phyloP scores from a whole-genome alignment of 2,329 filamentous ascomycete genomes.

The Xylaria sp. region DNA sequence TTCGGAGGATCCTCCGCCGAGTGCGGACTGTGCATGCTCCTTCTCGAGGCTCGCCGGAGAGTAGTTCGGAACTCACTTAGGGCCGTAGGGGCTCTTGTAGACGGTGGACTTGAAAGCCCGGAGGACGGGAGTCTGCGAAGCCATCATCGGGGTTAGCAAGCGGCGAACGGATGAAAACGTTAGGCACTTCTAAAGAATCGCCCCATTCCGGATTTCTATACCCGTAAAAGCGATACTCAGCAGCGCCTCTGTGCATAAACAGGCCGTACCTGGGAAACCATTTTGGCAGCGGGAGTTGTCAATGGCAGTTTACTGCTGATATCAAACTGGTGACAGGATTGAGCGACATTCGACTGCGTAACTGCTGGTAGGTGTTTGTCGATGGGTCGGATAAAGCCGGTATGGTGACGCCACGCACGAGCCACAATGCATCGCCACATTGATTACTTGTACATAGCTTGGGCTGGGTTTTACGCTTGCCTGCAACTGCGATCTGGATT shows the following conservation, averaged over 20 bases:
- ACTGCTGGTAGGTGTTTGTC: constrained; percentile 1
- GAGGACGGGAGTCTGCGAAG: constrained; percentile 42
- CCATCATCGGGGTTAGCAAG: constrained; percentile 6
- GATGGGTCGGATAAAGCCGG: constrained; percentile 24
- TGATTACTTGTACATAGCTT: neutral
- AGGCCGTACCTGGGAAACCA: constrained; percentile 26
- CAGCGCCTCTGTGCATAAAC: neutral
- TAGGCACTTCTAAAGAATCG: neutral
- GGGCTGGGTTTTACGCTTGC: neutral
- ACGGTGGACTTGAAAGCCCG: constrained; percentile 27
- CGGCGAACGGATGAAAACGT: neutral
- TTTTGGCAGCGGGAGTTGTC: constrained; percentile 21
- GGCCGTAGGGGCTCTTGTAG: constrained; percentile 61
- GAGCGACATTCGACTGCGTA: constrained; percentile 28
- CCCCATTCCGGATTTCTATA: neutral
- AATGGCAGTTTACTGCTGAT: constrained; percentile 21
- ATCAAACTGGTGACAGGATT: constrained; percentile 7
- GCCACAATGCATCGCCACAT: constrained; percentile 7
- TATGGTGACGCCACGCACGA: neutral
- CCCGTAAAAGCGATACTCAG: too few relatives aligned
- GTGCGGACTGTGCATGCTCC: neutral
- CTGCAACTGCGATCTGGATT: neutral
- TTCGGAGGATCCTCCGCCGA: neutral
- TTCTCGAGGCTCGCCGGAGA: neutral
- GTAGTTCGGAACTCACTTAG: constrained; percentile 50